phyloP scores from a whole-genome alignment of 129 eudicot species.

The Lonicera japonica region DNA sequence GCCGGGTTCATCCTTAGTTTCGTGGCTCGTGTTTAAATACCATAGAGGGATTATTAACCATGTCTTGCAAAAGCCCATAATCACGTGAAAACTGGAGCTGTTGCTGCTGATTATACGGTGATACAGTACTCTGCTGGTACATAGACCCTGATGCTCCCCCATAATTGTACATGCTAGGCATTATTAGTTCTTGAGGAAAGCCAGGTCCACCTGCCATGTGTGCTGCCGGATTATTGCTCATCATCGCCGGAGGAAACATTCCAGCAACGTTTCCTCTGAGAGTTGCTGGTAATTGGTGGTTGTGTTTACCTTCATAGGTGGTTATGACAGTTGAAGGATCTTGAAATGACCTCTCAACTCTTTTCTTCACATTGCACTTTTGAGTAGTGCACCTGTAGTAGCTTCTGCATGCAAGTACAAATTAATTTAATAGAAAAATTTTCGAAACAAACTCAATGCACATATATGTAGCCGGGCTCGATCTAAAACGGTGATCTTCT shows the following conservation, averaged over 20 bases:
- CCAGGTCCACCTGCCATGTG: conserved; percentile 17
- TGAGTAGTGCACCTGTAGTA: conserved; percentile 93
- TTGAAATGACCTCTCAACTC: conserved; percentile 81
- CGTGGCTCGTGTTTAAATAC: conserved; percentile 63
- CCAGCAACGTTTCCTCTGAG: conserved; percentile 67
- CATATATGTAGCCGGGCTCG: too few species aligned
- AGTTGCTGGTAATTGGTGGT: conserved; percentile 76
- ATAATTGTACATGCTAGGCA: conserved; percentile 14
- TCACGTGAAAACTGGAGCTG: conserved; percentile 34
- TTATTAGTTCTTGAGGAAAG: conserved; percentile 38
- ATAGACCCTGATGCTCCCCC: conserved; percentile 12
- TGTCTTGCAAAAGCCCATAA: conserved; percentile 74
- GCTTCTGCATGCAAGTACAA: conserved; percentile 46
- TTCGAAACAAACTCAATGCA: too few species aligned
- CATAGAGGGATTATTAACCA: conserved; percentile 47
- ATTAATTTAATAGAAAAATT: not conserved
- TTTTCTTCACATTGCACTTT: conserved; percentile 85
- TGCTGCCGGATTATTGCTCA: conserved; percentile 12
- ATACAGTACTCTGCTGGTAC: conserved; percentile 26
- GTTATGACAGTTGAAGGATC: conserved; percentile 83
- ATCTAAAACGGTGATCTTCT: too few species aligned
- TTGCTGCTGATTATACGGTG: conserved; percentile 11
- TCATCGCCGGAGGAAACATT: conserved; percentile 44
- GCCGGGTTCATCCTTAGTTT: not conserved
- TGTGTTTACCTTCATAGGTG: conserved; percentile 91